Percentiles rank a stretch among this genome's conserved stretches.
Conservation (phyloP, 345 rosid genomes). For the Iberis pinnata region DNA sequence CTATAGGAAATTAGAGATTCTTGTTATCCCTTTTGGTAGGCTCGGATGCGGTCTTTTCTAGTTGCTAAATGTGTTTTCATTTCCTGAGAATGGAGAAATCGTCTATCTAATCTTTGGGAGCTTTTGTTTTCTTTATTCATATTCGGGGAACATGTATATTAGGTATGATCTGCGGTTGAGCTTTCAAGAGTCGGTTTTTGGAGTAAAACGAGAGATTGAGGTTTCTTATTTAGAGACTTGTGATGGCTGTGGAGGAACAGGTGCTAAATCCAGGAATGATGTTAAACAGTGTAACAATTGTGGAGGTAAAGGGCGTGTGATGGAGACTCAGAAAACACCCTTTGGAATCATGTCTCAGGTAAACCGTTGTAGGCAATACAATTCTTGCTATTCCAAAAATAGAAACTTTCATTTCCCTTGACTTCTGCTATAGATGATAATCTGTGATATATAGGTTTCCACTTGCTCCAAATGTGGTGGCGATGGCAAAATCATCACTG, state of each 20-base stretch:
- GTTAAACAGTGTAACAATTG: slow-evolving; percentile 58
- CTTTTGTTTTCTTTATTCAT: neutral
- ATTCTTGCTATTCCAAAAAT: neutral
- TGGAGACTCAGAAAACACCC: slow-evolving; percentile 72
- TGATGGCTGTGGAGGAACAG: slow-evolving; percentile 68
- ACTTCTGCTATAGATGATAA: slow-evolving; percentile 23
- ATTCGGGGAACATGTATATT: slow-evolving; percentile 1
- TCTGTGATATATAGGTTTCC: slow-evolving; percentile 57
- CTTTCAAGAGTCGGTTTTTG: slow-evolving; percentile 84
- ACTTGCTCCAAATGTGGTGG: slow-evolving; percentile 81
- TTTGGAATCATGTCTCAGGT: slow-evolving; percentile 92
- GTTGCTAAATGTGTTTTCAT: neutral
- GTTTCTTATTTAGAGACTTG: slow-evolving; percentile 63
- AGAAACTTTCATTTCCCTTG: slow-evolving; percentile 5
- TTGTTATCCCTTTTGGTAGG: neutral
- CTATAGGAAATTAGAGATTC: neutral
- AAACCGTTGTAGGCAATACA: slow-evolving; percentile 15
- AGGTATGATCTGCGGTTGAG: slow-evolving; percentile 71
- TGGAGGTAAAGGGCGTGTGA: slow-evolving; percentile 74
- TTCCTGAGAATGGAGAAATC: slow-evolving; percentile 4
- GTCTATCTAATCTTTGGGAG: slow-evolving; percentile 8
- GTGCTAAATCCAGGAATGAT: slow-evolving; percentile 60
- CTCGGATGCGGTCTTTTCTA: neutral
- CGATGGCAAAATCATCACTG: slow-evolving; percentile 69
- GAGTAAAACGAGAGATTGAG: slow-evolving; percentile 59